A percentile compares a stretch with the other conserved stretches of the same genome.
These are phyloP conservation scores for Jasminum sambac DNA, from an alignment of 257 asterid genomes.

Conservation along the genomic window DNA sequence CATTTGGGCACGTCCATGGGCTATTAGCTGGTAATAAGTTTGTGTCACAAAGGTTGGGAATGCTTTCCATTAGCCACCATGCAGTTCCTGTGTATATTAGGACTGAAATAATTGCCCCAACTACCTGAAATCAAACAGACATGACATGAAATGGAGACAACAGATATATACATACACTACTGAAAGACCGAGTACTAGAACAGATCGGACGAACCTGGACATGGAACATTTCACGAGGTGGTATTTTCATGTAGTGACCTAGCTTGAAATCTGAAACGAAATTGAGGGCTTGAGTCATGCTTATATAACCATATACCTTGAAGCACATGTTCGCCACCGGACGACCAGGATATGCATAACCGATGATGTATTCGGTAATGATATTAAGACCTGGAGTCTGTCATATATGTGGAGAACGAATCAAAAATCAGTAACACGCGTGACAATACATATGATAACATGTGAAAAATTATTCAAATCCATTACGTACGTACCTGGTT, in stretches of 20 bases:
- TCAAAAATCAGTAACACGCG: not conserved
- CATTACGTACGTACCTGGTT: constrained; percentile 62
- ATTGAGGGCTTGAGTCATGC: constrained; percentile 57
- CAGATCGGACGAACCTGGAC: constrained; percentile 45
- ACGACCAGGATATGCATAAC: constrained; percentile 48
- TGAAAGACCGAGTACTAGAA: too few relatives aligned
- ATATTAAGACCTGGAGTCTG: constrained; percentile 55
- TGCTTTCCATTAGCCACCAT: constrained; percentile 48
- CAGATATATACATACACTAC: not conserved
- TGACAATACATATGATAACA: too few relatives aligned
- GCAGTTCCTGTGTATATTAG: constrained; percentile 33
- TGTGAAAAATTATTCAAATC: not conserved
- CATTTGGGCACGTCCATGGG: constrained; percentile 55
- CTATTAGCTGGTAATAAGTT: constrained; percentile 35
- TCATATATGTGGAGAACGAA: too few relatives aligned
- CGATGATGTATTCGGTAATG: constrained; percentile 56
- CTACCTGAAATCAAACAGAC: constrained; percentile 23
- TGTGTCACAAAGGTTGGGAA: constrained; percentile 52
- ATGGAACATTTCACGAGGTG: constrained; percentile 64
- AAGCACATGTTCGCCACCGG: constrained; percentile 70
- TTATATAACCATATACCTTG: constrained; percentile 64
- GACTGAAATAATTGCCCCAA: constrained; percentile 36
- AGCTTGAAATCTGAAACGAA: constrained; percentile 61
- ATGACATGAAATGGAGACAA: too few relatives aligned
- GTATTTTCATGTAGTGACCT: constrained; percentile 74